These are phyloP conservation scores for Sporothrix dimorphospora DNA, from an alignment of 2,329 filamentous ascomycete genomes.

Conservation along the genomic window DNA sequence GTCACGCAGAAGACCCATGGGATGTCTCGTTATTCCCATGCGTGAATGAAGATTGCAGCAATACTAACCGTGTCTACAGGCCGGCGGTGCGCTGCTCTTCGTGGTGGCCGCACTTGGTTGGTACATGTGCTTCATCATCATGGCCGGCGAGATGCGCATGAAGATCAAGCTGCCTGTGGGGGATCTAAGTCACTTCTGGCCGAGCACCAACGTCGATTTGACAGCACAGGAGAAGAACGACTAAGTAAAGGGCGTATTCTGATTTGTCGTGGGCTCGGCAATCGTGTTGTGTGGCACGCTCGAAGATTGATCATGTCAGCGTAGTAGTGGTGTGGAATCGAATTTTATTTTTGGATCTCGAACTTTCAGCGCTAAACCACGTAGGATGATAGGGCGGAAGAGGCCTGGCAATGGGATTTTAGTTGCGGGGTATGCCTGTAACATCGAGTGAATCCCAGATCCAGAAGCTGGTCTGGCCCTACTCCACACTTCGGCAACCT, in stretches of 20 bases:
- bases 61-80: neutral
- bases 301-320: neutral
- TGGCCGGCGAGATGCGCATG: slow-evolving; percentile 10
- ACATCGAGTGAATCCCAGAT: too few species aligned
- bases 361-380: too few species aligned
- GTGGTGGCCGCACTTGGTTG: slow-evolving; percentile 7
- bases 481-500: too few species aligned
- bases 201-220: slow-evolving; percentile 8
- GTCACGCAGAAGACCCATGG: too few species aligned
- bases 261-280: neutral
- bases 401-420: too few species aligned
- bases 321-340: neutral
- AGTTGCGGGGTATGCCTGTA: too few species aligned
- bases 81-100: neutral
- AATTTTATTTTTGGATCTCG: neutral
- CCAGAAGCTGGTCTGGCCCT: too few species aligned
- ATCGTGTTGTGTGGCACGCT: neutral
- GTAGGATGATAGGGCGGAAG: too few species aligned
- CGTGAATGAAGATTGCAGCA: too few species aligned
- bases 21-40: too few species aligned
- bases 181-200: slow-evolving; percentile 8
- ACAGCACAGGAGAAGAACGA: neutral
- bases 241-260: neutral
- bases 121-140: slow-evolving; percentile 15
- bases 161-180: neutral